Percentiles rank a stretch among this genome's conserved stretches.
phyloP scores from a whole-genome alignment of 1,284 basidiomycete genomes.

The Ganoderma boninense region DNA sequence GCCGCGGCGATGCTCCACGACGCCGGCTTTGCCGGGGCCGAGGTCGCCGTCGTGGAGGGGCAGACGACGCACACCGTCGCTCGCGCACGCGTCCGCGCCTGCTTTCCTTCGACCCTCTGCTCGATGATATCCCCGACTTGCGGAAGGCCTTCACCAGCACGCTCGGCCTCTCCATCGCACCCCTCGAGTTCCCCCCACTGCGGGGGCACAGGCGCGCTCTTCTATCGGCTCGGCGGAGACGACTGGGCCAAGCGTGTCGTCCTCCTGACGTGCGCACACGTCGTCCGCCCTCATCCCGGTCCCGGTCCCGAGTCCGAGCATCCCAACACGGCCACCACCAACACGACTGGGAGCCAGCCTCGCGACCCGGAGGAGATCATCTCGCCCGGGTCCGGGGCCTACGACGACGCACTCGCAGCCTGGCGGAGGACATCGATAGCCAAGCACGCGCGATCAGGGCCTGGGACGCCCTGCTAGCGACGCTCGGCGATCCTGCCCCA shows the following conservation, averaged over 20 bases:
- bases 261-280: not conserved
- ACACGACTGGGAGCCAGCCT: not conserved
- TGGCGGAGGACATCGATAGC: not conserved
- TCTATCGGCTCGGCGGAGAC: not conserved
- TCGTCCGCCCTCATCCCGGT: not conserved
- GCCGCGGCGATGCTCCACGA: not conserved
- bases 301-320: too few species aligned
- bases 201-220: not conserved
- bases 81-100: not conserved
- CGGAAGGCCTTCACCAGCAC: not conserved
- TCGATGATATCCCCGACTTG: not conserved
- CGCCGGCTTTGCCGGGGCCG: not conserved
- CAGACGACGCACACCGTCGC: not conserved
- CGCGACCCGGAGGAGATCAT: not conserved
- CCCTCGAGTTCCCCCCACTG: not conserved
- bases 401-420: not conserved
- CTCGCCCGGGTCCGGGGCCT: not conserved
- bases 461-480: not conserved
- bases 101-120: not conserved
- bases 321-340: not conserved
- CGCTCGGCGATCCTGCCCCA: constrained; percentile 37
- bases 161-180: not conserved
- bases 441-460: not conserved
- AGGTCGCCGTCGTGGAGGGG: not conserved
- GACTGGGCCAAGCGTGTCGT: not conserved